These are phyloP conservation scores for Boletus rubroflammeus DNA, from an alignment of 768 basidiomycete genomes.

Conservation along the genomic window DNA sequence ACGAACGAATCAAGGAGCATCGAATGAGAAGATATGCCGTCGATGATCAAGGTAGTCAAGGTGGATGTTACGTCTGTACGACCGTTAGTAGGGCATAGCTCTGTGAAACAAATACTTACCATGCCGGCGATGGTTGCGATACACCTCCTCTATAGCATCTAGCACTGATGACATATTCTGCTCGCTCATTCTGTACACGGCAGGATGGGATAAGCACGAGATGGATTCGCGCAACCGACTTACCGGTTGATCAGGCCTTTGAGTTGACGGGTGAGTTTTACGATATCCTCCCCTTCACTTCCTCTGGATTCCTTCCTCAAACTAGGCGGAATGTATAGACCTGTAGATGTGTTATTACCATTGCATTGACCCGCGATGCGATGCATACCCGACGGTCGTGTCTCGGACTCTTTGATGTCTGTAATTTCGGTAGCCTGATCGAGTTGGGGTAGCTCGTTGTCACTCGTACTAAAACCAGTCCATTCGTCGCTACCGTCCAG, in stretches of 20 bases:
- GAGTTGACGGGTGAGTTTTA: constrained; percentile 67
- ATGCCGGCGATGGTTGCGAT: constrained; percentile 72
- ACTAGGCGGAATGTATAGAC: constrained; percentile 79
- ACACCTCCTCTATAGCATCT: constrained; percentile 69
- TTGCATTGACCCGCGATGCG: not conserved
- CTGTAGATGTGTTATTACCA: constrained; percentile 22
- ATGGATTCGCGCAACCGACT: constrained; percentile 6
- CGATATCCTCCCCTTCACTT: constrained; percentile 35
- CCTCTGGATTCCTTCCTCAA: constrained; percentile 51
- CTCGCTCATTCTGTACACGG: constrained; percentile 72
- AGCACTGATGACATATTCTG: constrained; percentile 79
- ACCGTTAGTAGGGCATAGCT: constrained; percentile 5
- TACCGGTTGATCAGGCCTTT: constrained; percentile 90
- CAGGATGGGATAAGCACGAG: not conserved
- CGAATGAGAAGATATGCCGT: constrained; percentile 76
- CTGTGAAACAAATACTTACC: constrained; percentile 42
- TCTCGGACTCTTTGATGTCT: not conserved
- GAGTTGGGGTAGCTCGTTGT: not conserved
- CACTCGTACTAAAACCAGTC: constrained; percentile 32
- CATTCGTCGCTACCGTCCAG: constrained; percentile 33
- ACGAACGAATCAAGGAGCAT: constrained; percentile 87
- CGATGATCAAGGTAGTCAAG: constrained; percentile 70
- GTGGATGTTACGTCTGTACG: constrained; percentile 74
- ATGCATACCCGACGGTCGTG: constrained; percentile 12
- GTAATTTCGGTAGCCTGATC: not conserved